These are phyloP conservation scores for Bolboschoenus planiculmis DNA, from an alignment of 176 grass and related monocot species.

Conservation along the genomic window DNA sequence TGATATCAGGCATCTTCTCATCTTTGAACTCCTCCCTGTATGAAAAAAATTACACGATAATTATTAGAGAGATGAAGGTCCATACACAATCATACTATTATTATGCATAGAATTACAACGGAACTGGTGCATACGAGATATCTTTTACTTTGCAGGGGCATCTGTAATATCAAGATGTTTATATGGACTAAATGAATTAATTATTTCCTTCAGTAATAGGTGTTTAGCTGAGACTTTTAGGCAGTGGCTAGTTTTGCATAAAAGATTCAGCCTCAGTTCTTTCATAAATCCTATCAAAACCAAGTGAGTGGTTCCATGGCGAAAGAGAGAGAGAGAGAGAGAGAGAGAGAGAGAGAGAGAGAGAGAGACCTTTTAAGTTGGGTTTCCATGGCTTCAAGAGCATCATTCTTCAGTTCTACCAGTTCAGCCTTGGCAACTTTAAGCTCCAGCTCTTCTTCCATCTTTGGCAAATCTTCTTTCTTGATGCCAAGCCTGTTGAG, in stretches of 20 bases:
- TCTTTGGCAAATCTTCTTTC: slow-evolving; percentile 85
- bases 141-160: neutral
- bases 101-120: neutral
- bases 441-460: slow-evolving; percentile 66
- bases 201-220: neutral
- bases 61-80: neutral
- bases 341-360: slow-evolving; percentile 15
- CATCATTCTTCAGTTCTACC: slow-evolving; percentile 67
- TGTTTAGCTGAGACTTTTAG: neutral
- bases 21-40: slow-evolving; percentile 95
- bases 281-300: neutral
- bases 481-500: slow-evolving; percentile 65
- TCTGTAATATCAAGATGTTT: neutral
- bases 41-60: neutral
- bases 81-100: neutral
- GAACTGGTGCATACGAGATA: neutral
- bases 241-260: neutral
- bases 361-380: slow-evolving; percentile 65
- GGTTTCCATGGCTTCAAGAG: slow-evolving; percentile 64
- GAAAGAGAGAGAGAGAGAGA: neutral
- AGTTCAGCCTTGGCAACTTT: slow-evolving; percentile 70
- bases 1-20: slow-evolving; percentile 74
- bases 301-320: neutral
- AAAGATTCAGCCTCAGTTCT: neutral
- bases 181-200: neutral